Percentiles rank a stretch among this genome's conserved stretches.
Conservation (phyloP, 192 early-diverging fungal species). For the Coemansia pectinata region DNA sequence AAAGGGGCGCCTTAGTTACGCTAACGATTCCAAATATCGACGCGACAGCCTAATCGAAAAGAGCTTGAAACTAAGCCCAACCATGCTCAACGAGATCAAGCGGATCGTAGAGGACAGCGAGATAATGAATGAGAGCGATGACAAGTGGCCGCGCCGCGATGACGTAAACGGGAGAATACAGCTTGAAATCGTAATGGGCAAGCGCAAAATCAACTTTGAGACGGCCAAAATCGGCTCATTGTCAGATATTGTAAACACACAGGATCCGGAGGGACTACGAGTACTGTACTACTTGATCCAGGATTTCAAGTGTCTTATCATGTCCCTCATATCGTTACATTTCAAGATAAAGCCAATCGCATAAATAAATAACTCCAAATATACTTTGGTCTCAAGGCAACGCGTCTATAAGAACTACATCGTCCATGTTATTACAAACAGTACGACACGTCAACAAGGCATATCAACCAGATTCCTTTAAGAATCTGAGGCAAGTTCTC, state of each 20-base stretch:
- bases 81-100: conserved; percentile 85
- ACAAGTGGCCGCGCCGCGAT: conserved; percentile 88
- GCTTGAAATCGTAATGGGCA: conserved; percentile 89
- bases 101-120: conserved; percentile 87
- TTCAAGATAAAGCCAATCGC: conserved; percentile 74
- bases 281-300: conserved; percentile 98
- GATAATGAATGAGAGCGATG: conserved; percentile 93
- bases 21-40: conserved; percentile 98
- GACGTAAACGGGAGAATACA: conserved; percentile 85
- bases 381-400: too few relatives aligned
- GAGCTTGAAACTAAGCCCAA: conserved; percentile 76
- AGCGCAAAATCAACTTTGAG: conserved; percentile 78
- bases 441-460: too few relatives aligned
- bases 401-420: too few relatives aligned
- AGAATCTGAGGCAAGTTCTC: too few relatives aligned
- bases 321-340: conserved; percentile 92
- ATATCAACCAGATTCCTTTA: too few relatives aligned
- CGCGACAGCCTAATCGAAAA: conserved; percentile 96
- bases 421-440: too few relatives aligned
- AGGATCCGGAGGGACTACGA: conserved; percentile 92
- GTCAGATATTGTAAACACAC: conserved; percentile 82
- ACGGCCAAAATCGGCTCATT: conserved; percentile 92
- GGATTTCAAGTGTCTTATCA: conserved; percentile 95
- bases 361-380: not conserved
- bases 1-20: conserved; percentile 88